Base-by-base conservation (phyloP, 2,329 filamentous ascomycete species). In the Xylaria sp. region DNA sequence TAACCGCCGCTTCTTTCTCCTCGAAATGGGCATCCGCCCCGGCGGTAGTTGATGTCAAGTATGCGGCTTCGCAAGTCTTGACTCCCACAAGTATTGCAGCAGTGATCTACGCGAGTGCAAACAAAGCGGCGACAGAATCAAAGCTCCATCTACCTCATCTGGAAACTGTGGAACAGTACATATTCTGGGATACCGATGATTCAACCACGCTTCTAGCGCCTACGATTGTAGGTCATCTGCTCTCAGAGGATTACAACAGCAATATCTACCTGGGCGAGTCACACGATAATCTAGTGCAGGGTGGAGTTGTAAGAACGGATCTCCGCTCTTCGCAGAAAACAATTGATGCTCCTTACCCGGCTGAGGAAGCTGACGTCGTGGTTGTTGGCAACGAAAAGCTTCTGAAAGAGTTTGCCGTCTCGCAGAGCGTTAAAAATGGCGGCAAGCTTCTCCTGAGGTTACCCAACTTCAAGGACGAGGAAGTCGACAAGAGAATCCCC, bases 121-220 rank as follows among this genome's bases (percentile, higher is more conserved):
- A 80, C 78, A 88, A 89, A 75, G 48, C 74, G 70, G 91, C 91
- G 74, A 87, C 82, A 63, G 80, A 82, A 58, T 78, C 81, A 28
- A 82, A 82, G 66, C 76, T 78, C 78, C 70, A 80, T 74, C 66
- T 84, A 71, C 74, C 73, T 32, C 76, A 80, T n/a, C 79, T 85
- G 56, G 80, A 90, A 64, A 84, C 89, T 73, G 89, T 90, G 23
- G 88, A 93, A 80, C 92, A 98, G 81, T 98, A 96, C 83, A 91
- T 91, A 13, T 98, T 99, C 87, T 98, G 94, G 94, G 93, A 98
- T 74, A 80, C 92, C 50, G 95, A 97, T 77, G 88, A 90, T 79
- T 94, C 94, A 34, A 82, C 85, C 1, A 87, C 91, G 61, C 85
- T 87, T 61, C 84, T 85, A 68, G 90, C 93, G 0, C 91, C 94